Base-by-base conservation (phyloP, 768 basidiomycete species). In the Russula sp. region DNA sequence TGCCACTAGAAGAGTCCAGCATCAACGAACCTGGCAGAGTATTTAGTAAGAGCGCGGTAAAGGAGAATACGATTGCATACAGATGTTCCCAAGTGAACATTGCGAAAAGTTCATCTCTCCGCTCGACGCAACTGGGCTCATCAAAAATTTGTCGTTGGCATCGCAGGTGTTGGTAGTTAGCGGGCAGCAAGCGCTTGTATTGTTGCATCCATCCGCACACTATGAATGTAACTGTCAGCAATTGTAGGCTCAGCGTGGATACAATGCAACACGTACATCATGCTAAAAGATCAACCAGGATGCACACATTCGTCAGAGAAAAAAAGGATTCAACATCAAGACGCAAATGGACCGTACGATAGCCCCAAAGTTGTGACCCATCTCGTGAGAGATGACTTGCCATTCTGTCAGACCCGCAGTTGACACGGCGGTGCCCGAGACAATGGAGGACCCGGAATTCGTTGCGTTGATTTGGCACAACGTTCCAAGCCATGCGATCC, bases 401-500 rank as follows among this genome's bases (percentile, higher is more conserved):
- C 87, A 91, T 70, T 93, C 91, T 2, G 84, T 85, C 50, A 81
- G 77, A 5, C 87, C 85, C 7, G 84, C 78, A 1, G 90, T 91
- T 5, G 89, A 88, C 1, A 94, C 90, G 3, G 83, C 91, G 1
- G 91, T 88, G 10, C 92, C 92, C 29, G 86, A 88, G 41, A 92
- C 88, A 36, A 80, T 70, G 4, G 80, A 76, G 0, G 78, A 77
- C 0, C 74, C 69, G 47, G 63, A 75, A 7, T 78, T 82, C 14
- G 80, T 74, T 4, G 83, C 72, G 1, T 72, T 74, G 60, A 84
- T 78, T 66, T 82, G 82, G 69, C 86, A 88, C 73, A 94, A 70
- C 20, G 88, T 90, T 22, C 81, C 88, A 3, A 96, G 80, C 92
- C 91, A 93, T 5, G 92, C 92, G 51, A 94, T 90, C 22, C 92